Evolutionary conservation across 495 filamentous ascomycete genomes (phyloP).

Genomic region (Gamarada debralockiae): DNA sequence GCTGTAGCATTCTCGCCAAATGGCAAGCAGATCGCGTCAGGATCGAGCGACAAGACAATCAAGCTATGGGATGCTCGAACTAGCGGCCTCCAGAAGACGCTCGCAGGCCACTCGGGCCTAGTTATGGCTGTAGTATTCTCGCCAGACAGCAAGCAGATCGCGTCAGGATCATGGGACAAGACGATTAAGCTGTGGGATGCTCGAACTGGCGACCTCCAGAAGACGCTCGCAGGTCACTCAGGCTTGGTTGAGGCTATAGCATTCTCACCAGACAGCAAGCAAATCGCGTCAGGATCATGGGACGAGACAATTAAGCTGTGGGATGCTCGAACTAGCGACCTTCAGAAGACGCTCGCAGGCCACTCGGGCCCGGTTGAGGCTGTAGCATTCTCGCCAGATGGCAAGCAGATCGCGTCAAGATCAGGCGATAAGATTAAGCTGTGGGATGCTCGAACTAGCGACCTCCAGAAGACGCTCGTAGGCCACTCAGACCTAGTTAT

Average conservation of each 20-base stretch:
- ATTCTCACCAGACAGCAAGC: conserved; percentile 63
- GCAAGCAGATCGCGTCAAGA: conserved; percentile 10
- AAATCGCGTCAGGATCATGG: conserved; percentile 83
- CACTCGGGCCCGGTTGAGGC: neutral
- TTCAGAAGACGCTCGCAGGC: conserved; percentile 53
- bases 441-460: conserved; percentile 10
- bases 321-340: conserved; percentile 46
- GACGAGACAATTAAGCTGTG: conserved; percentile 76
- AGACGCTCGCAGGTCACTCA: conserved; percentile 7
- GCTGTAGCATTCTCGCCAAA: conserved; percentile 21
- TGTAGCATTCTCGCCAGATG: conserved; percentile 12
- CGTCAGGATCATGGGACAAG: conserved; percentile 9
- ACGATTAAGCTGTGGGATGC: no score
- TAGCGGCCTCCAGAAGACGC: no score
- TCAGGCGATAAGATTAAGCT: conserved; percentile 11
- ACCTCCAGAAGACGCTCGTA: conserved; percentile 5
- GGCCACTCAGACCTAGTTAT: conserved; percentile 12
- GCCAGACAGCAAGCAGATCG: conserved; percentile 3
- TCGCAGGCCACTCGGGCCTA: no score
- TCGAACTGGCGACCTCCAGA: conserved; percentile 5
- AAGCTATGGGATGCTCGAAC: no score
- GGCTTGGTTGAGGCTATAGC: conserved; percentile 15
- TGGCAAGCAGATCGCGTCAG: conserved; percentile 22
- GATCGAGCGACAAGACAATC: conserved; percentile 8
- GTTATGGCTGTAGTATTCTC: neutral